Conservation (phyloP, 2,329 filamentous ascomycete species). For the Coleophoma eucalyptorum region DNA sequence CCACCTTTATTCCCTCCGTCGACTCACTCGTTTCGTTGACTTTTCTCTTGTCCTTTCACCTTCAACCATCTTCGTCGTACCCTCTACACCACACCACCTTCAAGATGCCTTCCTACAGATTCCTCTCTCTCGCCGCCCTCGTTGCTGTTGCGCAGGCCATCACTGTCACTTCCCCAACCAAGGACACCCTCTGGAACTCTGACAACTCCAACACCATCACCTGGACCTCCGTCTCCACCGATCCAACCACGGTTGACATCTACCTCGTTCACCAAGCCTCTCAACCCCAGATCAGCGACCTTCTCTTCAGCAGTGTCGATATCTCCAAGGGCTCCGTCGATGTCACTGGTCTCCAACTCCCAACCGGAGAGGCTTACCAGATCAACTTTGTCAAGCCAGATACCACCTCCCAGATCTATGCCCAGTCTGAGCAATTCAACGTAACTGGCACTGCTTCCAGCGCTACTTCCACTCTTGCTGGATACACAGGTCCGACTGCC, state of each 20-base stretch:
- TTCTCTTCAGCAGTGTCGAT: constrained; percentile 1
- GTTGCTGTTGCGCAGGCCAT: constrained; percentile 1
- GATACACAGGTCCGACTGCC: constrained; percentile 1
- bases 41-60: not conserved
- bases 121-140: not conserved
- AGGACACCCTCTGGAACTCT: not conserved
- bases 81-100: not conserved
- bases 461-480: not conserved
- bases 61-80: not conserved
- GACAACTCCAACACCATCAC: constrained; percentile 2
- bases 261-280: constrained; percentile 2
- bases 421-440: constrained; percentile 3
- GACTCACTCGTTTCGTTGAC: constrained; percentile 3
- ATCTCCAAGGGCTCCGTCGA: constrained; percentile 2
- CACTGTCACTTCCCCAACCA: constrained; percentile 1
- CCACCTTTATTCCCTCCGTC: not conserved
- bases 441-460: not conserved
- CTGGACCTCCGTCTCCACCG: constrained; percentile 2
- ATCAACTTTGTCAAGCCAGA: constrained; percentile 3
- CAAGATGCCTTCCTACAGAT: not conserved
- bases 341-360: constrained; percentile 1
- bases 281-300: not conserved
- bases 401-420: not conserved
- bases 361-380: not conserved
- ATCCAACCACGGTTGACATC: constrained; percentile 1